Evolutionary conservation across 169 alveolate species (phyloP), one percentile per base, ranked within the genome.

Genomic region (Cryptosporidium ubiquitum): DNA sequence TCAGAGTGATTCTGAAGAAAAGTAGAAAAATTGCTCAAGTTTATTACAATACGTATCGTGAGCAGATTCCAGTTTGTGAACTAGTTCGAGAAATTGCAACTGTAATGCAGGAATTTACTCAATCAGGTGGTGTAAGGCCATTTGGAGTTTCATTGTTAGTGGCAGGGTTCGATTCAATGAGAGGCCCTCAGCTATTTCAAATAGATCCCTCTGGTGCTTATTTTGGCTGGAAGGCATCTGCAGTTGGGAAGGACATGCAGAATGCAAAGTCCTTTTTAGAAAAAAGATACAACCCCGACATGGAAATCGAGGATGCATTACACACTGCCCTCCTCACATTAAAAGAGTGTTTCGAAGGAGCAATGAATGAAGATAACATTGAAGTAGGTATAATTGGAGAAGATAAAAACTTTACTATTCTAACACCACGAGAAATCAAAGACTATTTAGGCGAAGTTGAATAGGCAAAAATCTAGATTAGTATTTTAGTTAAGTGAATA

Each of bases 61-160:
- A 97, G 69, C 97, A 95, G 68, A 97, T 97, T 68, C 98, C 99
- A 12, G 99, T 97, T 1, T 91, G 95, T 70, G 97, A 97, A 75
- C 92, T 98, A 44, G 98, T 98, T 55, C 96, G 97, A 86, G 97
- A 96, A 89, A 96, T 97, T 16, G 99, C 99, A 55, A 94, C 97
- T 18, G 96, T 97, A 75, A 96, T 97, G 96, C 97, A 98, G 93
- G 99, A 97, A 92, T 98, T 95, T 91, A 98, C 99, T n/a, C 99
- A 98, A 91, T 93, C 98, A 3, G 99, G 99, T 23, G 99, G 99
- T 0, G 99, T 98, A 0, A 95, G 99, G 68, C 99, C 99, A 49
- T 98, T 97, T 75, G 99, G 99, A 31, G 98, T 98, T 57, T 98
- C 99, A 1, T 89, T 98, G 68, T 92, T 98, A 42, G 96, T 98